phyloP scores from a whole-genome alignment of 2,329 filamentous ascomycete genomes.

The Paecilomyces fulvus region DNA sequence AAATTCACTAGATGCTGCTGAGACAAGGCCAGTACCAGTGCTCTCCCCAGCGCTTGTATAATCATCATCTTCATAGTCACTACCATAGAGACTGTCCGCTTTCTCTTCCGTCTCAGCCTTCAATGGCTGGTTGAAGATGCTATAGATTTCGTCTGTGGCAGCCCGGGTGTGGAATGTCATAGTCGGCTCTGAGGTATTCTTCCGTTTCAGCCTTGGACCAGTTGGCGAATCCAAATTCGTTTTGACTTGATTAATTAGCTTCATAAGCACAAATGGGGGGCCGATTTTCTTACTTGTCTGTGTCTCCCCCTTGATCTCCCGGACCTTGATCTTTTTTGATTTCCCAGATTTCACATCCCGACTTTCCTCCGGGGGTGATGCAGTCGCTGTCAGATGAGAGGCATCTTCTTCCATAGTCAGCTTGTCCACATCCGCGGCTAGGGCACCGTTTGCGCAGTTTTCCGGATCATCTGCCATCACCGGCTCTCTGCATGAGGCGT shows the following conservation, averaged over 20 bases:
- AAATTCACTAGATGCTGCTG: slow-evolving; percentile 55
- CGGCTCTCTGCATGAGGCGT: slow-evolving; percentile 16
- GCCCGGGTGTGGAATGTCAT: slow-evolving; percentile 96
- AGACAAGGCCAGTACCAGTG: slow-evolving; percentile 65
- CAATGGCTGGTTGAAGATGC: slow-evolving; percentile 86
- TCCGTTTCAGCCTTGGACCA: slow-evolving; percentile 73
- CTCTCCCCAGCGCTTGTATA: slow-evolving; percentile 84
- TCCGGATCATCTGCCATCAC: slow-evolving; percentile 10
- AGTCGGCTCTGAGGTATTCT: slow-evolving; percentile 71
- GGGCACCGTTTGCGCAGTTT: slow-evolving; percentile 12
- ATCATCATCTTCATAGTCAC: slow-evolving; percentile 58
- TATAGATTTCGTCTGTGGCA: slow-evolving; percentile 95
- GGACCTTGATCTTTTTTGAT: slow-evolving; percentile 66
- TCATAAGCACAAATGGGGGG: slow-evolving; percentile 19
- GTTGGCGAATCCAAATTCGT: slow-evolving; percentile 86
- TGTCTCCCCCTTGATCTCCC: slow-evolving; percentile 76
- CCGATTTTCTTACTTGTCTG: slow-evolving; percentile 65
- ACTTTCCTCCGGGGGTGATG: slow-evolving; percentile 12
- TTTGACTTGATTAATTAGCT: slow-evolving; percentile 55
- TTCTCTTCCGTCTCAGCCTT: slow-evolving; percentile 42
- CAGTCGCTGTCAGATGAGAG: slow-evolving; percentile 8
- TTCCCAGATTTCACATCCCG: slow-evolving; percentile 28
- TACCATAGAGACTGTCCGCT: slow-evolving; percentile 58
- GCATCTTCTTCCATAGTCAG: slow-evolving; percentile 17
- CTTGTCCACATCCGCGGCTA: slow-evolving; percentile 24